Percentiles rank a stretch among this genome's conserved stretches.
These are phyloP conservation scores for Termitomyces sp. DNA, from an alignment of 768 basidiomycete species.

Conservation along the genomic window DNA sequence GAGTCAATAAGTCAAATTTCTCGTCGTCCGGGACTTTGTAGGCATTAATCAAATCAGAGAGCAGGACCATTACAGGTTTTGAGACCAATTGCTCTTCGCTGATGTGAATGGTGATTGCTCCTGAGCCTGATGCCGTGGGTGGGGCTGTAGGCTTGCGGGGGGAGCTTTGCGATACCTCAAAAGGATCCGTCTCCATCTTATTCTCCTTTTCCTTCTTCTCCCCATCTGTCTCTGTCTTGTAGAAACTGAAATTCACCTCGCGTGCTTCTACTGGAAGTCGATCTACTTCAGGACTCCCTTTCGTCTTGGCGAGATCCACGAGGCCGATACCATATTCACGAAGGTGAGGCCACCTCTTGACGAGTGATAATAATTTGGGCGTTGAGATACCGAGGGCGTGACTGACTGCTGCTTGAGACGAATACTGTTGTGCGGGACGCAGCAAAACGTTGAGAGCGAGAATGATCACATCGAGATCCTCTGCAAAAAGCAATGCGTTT, in stretches of 20 bases:
- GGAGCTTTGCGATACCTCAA: constrained; percentile 37
- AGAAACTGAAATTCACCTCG: constrained; percentile 80
- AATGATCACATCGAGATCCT: constrained; percentile 85
- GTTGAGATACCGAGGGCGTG: constrained; percentile 79
- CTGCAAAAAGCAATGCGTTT: constrained; percentile 81
- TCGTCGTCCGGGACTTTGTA: constrained; percentile 74
- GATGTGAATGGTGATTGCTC: constrained; percentile 58
- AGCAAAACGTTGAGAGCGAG: constrained; percentile 80
- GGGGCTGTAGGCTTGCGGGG: constrained; percentile 40
- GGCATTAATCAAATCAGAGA: constrained; percentile 66
- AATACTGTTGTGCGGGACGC: constrained; percentile 94
- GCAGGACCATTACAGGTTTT: constrained; percentile 67
- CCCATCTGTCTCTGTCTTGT: constrained; percentile 45
- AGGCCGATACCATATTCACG: constrained; percentile 78
- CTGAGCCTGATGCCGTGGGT: constrained; percentile 29
- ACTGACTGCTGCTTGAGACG: constrained; percentile 78
- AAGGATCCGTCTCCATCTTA: constrained; percentile 38
- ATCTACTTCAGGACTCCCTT: constrained; percentile 47
- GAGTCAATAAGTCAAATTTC: constrained; percentile 84
- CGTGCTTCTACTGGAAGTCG: constrained; percentile 67
- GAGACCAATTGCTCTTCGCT: constrained; percentile 54
- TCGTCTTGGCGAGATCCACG: constrained; percentile 60
- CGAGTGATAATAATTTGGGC: constrained; percentile 74
- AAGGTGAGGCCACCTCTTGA: constrained; percentile 78
- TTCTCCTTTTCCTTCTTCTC: constrained; percentile 37